These are phyloP conservation scores for Claviceps pusilla DNA, from an alignment of 2,329 filamentous ascomycete species.

Conservation along the genomic window DNA sequence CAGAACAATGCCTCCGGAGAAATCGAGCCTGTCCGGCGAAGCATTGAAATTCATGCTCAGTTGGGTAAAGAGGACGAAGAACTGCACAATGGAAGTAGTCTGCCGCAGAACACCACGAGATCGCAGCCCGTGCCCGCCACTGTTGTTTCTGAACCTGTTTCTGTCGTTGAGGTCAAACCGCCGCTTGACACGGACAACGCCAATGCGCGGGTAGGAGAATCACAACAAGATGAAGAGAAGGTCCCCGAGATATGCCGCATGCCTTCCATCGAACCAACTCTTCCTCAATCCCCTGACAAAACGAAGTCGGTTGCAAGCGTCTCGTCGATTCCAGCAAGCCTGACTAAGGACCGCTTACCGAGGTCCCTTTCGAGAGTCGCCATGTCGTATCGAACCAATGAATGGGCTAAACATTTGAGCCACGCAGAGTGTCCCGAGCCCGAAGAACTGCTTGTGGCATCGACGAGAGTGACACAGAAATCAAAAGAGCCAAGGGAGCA, in stretches of 20 bases:
- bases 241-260: constrained; percentile 2
- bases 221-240: neutral
- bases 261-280: constrained; percentile 4
- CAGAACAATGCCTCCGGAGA: constrained; percentile 7
- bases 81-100: neutral
- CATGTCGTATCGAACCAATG: constrained; percentile 75
- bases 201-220: neutral
- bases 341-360: constrained; percentile 51
- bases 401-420: constrained; percentile 86
- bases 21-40: constrained; percentile 7
- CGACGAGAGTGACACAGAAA: constrained; percentile 6
- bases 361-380: constrained; percentile 61
- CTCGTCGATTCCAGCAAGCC: constrained; percentile 28
- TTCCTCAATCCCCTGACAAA: constrained; percentile 15
- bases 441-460: constrained; percentile 41
- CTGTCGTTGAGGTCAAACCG: neutral
- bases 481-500: constrained; percentile 26
- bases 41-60: constrained; percentile 27
- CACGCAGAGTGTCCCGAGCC: constrained; percentile 57
- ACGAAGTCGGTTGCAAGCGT: constrained; percentile 27
- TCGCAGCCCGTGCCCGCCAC: neutral
- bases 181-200: neutral
- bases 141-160: neutral
- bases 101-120: neutral
- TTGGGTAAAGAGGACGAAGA: constrained; percentile 12